A percentile compares a stretch with the other conserved stretches of the same genome.
Evolutionary conservation across 73 alveolate genomes (phyloP).

Genomic region (Paramecium bursaria): DNA sequence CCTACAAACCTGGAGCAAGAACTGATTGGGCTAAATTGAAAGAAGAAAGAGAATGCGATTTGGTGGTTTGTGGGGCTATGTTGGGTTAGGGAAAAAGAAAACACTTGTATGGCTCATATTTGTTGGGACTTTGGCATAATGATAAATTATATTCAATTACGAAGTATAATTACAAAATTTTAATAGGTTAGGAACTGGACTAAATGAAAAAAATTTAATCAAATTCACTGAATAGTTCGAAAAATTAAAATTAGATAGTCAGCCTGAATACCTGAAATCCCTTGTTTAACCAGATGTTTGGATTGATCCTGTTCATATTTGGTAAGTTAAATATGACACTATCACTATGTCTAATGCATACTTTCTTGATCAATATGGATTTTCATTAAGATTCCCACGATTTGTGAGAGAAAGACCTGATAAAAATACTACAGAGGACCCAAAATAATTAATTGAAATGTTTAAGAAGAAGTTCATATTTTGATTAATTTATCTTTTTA

Average conservation of each 20-base stretch:
- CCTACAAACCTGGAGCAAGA: slow-evolving; percentile 82
- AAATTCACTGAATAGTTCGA: slow-evolving; percentile 71
- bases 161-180: too few relatives aligned
- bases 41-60: slow-evolving; percentile 84
- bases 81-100: slow-evolving; percentile 92
- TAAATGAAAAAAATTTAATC: slow-evolving; percentile 78
- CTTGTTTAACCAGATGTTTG: slow-evolving; percentile 83
- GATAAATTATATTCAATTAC: slow-evolving; percentile 83
- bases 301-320: slow-evolving; percentile 79
- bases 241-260: slow-evolving; percentile 65
- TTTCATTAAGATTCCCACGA: slow-evolving; percentile 92
- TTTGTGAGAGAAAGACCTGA: slow-evolving; percentile 89
- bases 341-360: slow-evolving; percentile 79
- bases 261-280: slow-evolving; percentile 75
- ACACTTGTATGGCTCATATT: slow-evolving; percentile 87
- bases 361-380: slow-evolving; percentile 73
- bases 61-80: slow-evolving; percentile 87
- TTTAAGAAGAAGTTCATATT: too few relatives aligned
- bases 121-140: slow-evolving; percentile 84
- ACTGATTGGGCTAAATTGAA: slow-evolving; percentile 84
- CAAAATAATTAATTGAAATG: too few relatives aligned
- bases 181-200: slow-evolving; percentile 96
- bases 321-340: slow-evolving; percentile 91
- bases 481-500: too few relatives aligned
- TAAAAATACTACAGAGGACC: slow-evolving; percentile 72